Evolutionary conservation across 169 alveolate genomes (phyloP).

Genomic region (Amoebophrya sp.): DNA sequence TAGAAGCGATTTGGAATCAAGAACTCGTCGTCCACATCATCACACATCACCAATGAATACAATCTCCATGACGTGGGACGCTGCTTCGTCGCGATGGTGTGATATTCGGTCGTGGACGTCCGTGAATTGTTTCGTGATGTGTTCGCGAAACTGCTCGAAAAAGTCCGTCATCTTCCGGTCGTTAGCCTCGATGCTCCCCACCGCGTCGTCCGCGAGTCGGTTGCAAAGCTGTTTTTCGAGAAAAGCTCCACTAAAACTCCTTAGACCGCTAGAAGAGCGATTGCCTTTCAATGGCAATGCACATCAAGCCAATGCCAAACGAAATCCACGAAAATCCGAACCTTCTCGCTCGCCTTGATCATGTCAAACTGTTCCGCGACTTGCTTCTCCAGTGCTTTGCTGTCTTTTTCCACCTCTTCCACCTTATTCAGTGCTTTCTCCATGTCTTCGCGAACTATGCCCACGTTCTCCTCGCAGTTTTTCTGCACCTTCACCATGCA

Average conservation of each 20-base stretch:
- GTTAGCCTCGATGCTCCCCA: background rate
- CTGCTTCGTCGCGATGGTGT: background rate
- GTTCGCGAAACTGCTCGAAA: background rate
- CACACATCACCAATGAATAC: no score
- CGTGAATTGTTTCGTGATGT: background rate
- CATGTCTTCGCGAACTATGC: background rate
- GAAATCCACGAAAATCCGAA: no score
- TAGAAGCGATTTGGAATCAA: no score
- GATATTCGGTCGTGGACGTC: background rate
- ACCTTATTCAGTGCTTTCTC: background rate
- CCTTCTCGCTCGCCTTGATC: background rate
- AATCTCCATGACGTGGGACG: background rate
- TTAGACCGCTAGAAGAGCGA: no score
- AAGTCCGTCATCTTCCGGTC: background rate
- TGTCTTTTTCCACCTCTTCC: background rate
- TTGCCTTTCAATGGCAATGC: no score
- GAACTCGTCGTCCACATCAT: no score
- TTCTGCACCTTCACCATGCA: background rate
- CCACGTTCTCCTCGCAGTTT: background rate
- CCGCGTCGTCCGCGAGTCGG: background rate
- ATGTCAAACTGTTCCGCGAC: background rate
- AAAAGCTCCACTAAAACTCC: no score
- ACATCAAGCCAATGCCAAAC: no score
- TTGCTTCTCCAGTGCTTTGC: background rate
- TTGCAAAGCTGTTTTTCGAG: background rate